Conservation (phyloP, 805 yeast species). For the Saturnispora saitoi region DNA sequence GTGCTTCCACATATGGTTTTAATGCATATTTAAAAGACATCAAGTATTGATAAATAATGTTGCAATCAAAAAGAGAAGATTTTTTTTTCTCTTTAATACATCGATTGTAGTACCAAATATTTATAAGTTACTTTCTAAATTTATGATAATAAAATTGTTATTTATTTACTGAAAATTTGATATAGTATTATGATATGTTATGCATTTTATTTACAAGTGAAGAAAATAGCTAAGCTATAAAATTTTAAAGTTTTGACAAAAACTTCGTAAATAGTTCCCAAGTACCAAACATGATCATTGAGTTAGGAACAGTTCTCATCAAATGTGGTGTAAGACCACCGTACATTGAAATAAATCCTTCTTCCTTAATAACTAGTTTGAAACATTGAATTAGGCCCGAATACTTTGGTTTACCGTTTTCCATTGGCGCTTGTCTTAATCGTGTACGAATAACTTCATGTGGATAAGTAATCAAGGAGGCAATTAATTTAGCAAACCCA, state of each 20-base stretch:
- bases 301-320: conserved; percentile 93
- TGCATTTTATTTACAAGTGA: conserved; percentile 1
- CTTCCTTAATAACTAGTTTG: conserved; percentile 77
- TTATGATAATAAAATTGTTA: too few relatives aligned
- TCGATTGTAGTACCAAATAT: too few relatives aligned
- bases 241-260: conserved; percentile 31
- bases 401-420: conserved; percentile 67
- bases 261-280: conserved; percentile 79
- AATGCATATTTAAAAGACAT: conserved; percentile 47
- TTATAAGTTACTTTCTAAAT: too few relatives aligned
- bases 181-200: background rate
- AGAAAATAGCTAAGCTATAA: background rate
- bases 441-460: conserved; percentile 96
- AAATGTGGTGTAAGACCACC: conserved; percentile 97
- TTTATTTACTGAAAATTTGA: background rate
- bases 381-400: conserved; percentile 86
- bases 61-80: background rate
- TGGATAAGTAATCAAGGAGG: conserved; percentile 89
- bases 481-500: conserved; percentile 90
- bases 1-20: conserved; percentile 38
- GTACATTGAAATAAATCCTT: conserved; percentile 87
- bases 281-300: conserved; percentile 97
- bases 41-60: background rate
- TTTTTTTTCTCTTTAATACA: background rate
- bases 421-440: conserved; percentile 82